Percentiles rank a stretch among this genome's conserved stretches.
phyloP scores from a whole-genome alignment of 768 basidiomycete genomes.

The Leccinum fibrillosum region DNA sequence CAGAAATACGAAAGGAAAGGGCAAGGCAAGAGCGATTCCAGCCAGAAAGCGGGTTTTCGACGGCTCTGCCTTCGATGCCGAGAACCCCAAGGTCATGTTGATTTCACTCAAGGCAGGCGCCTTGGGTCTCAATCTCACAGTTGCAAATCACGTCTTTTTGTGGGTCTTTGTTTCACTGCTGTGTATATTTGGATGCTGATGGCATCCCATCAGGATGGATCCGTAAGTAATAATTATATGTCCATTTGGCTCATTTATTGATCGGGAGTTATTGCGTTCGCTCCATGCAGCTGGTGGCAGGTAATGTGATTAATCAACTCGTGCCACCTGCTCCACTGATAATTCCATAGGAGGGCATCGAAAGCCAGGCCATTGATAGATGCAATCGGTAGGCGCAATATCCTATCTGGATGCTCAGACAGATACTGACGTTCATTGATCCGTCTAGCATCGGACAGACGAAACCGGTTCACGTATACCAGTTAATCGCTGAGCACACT shows the following conservation, averaged over 20 bases:
- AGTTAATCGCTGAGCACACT: slow-evolving; percentile 86
- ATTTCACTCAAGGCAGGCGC: slow-evolving; percentile 88
- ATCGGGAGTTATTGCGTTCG: slow-evolving; percentile 4
- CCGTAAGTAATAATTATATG: slow-evolving; percentile 51
- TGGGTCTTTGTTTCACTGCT: slow-evolving; percentile 34
- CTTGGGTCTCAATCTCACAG: slow-evolving; percentile 83
- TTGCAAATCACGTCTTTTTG: slow-evolving; percentile 85
- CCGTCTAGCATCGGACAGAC: slow-evolving; percentile 67
- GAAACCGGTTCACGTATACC: slow-evolving; percentile 82
- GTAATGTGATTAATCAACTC: slow-evolving; percentile 25
- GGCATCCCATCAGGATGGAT: slow-evolving; percentile 57
- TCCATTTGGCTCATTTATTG: slow-evolving; percentile 8
- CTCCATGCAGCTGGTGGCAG: slow-evolving; percentile 69
- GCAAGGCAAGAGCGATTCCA: slow-evolving; percentile 27
- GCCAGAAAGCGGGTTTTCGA: slow-evolving; percentile 16
- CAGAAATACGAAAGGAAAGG: slow-evolving; percentile 39
- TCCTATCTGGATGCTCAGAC: background rate
- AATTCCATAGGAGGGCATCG: slow-evolving; percentile 63
- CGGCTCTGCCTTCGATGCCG: slow-evolving; percentile 24
- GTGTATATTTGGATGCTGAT: slow-evolving; percentile 2
- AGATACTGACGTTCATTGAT: slow-evolving; percentile 1
- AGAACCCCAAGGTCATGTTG: slow-evolving; percentile 77
- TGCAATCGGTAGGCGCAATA: slow-evolving; percentile 56
- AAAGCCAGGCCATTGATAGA: slow-evolving; percentile 79
- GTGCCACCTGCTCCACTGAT: slow-evolving; percentile 10